Base-by-base conservation (phyloP, 2,329 filamentous ascomycete genomes). In the Pseudogymnoascus pannorum region DNA sequence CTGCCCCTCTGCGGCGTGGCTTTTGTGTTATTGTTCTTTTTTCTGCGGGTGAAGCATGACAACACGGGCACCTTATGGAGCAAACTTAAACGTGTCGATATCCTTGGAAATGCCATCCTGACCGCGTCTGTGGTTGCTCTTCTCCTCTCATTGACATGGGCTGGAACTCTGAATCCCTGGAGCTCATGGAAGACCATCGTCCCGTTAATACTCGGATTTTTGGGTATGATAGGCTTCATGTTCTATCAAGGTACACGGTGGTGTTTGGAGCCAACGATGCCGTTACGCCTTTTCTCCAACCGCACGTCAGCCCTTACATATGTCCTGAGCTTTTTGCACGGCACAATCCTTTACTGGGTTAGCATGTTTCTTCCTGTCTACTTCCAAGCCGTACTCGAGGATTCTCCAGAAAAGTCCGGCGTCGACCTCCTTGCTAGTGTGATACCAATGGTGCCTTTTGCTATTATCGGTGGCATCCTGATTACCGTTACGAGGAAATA, bases 61-160 rank as follows among this genome's bases (percentile, higher is more conserved):
- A 70, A 74, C 0, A 67, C 42, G 64, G 67, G 26, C 2, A 74
- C 70, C 1, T 62, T 71, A 11, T 18, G 57, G 20, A 42, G 72
- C n/a, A 75, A 76, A 60, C 68, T 76, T 2, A 64, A 65, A 14
- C 72, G 75, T 2, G 70, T 79, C 54, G 80, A 83, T 65, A 77
- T 71, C 57, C 29, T 74, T 1, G 80, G 80, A n/a, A 77, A 76
- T 18, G 58, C 67, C 14, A 65, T 81, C 1, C 68, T 81, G 58
- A 75, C 77, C 0, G 71, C 66, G 2, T 71, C 74, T 0, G 72
- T 74, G 4, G 70, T 76, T 2, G 66, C 75, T 1, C 67, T 80
- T 1, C 72, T 82, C 2, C 71, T 77, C 20, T 73, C 77, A 4
- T 70, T 66, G 4, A 38, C 58, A 9, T 48, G 14, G 5, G 63